Base-by-base conservation (phyloP, 2,329 filamentous ascomycete species). In the Paraphoma sp. region DNA sequence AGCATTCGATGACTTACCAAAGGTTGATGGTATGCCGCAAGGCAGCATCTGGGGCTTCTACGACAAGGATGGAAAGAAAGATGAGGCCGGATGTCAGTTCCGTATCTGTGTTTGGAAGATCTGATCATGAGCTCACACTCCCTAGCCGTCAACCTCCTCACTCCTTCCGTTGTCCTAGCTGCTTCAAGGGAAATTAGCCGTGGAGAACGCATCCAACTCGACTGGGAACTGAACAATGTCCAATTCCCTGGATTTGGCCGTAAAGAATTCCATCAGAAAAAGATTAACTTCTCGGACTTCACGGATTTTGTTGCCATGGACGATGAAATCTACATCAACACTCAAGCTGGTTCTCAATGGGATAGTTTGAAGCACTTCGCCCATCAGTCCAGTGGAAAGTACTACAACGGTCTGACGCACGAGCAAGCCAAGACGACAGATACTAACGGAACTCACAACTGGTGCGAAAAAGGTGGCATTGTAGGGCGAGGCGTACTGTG, bases 211-310 rank as follows among this genome's bases (percentile, higher is more conserved):
- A 79, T 86, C 23, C 81, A 81, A 9, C 76, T 87, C 40, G 80
- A 80, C 28, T 87, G 84, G 84, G 81, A 84, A 23, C 67, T 87
- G 57, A 81, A 79, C 17, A 86, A 86, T 63, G 72, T 86, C 2
- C 83, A 86, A 54, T 79, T 82, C 60, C 82, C 84, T 1, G 82
- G 83, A 57, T 82, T 86, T 60, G 80, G 80, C 43, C 79, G 85
- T 1, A 79, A 81, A 33, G 79, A 81, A 8, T 82, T 81, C 48
- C 71, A 81, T 31, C 84, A 85, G 60, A 78, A 79, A 52, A 82
- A 86, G 53, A 71, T 85, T 8, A 76, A 78, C 9, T 79, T 82
- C 9, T 68, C 78, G 0, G 80, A 63, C 5, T 58, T 60, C 18
- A 53, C 69, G 0, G 43, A 59, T 0, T 69, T 74, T 54, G 57